Conservation (phyloP, 176 grass and related monocot species). For the Melocanna baccifera region DNA sequence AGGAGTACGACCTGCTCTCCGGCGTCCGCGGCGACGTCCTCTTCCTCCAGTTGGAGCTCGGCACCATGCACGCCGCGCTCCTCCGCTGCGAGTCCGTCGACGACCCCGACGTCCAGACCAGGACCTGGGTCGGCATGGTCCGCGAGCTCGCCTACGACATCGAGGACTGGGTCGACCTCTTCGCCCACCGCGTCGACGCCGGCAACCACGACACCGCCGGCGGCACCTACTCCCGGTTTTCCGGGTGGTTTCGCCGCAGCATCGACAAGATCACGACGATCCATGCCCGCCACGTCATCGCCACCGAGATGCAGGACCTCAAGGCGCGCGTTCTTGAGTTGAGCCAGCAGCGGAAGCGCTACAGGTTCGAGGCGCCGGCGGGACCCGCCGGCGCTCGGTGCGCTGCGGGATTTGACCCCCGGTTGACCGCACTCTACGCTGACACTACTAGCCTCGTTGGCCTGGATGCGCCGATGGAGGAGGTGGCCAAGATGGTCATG, state of each 20-base stretch:
- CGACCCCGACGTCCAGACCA: slow-evolving; percentile 19
- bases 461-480: background rate
- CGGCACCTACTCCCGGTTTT: background rate
- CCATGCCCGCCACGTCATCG: slow-evolving; percentile 30
- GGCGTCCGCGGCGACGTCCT: slow-evolving; percentile 28
- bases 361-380: background rate
- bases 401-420: background rate
- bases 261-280: background rate
- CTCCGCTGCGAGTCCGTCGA: slow-evolving; percentile 21
- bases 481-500: background rate
- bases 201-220: background rate
- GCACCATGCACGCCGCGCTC: slow-evolving; percentile 30
- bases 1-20: slow-evolving; percentile 38
- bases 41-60: slow-evolving; percentile 37
- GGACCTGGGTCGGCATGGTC: slow-evolving; percentile 6
- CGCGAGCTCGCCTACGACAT: slow-evolving; percentile 37
- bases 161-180: slow-evolving; percentile 41
- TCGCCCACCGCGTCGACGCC: slow-evolving; percentile 37
- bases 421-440: background rate
- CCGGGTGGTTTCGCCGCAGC: background rate
- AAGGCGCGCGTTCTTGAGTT: slow-evolving; percentile 26
- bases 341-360: slow-evolving; percentile 34
- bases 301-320: slow-evolving; percentile 31
- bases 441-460: background rate
- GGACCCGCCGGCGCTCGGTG: background rate